Percentiles rank a stretch among this genome's conserved stretches.
Conservation (phyloP, 1,139 yeast genomes). For the Saccharomyces uvarum region DNA sequence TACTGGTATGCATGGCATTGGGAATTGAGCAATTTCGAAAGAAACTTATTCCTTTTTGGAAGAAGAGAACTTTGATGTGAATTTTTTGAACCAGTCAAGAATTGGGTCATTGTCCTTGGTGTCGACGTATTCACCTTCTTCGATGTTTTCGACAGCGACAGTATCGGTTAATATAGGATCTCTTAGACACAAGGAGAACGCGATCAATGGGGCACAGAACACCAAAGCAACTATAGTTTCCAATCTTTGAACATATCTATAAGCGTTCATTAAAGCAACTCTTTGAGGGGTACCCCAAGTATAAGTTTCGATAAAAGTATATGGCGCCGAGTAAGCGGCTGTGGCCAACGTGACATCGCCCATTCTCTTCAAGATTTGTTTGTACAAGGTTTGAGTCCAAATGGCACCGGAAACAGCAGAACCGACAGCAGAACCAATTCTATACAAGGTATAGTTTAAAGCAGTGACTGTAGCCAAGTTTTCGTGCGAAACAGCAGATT, state of each 20-base stretch:
- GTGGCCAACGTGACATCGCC: constrained; percentile 35
- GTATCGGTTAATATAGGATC: constrained; percentile 41
- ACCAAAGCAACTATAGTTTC: constrained; percentile 52
- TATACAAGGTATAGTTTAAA: constrained; percentile 46
- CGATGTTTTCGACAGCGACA: constrained; percentile 31
- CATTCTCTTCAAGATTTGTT: constrained; percentile 26
- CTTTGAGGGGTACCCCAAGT: constrained; percentile 59
- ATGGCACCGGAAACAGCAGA: constrained; percentile 51
- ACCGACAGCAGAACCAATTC: constrained; percentile 52
- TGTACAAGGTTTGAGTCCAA: constrained; percentile 47
- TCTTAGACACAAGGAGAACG: constrained; percentile 45
- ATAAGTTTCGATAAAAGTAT: constrained; percentile 39
- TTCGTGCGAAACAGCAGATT: constrained; percentile 54
- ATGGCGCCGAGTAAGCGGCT: constrained; percentile 49
- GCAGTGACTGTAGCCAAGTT: constrained; percentile 59
- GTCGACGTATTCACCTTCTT: constrained; percentile 35
- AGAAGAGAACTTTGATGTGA: not conserved
- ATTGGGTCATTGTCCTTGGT: constrained; percentile 38
- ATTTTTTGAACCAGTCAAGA: constrained; percentile 16
- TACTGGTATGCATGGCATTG: not conserved
- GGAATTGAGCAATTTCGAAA: not conserved
- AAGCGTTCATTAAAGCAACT: constrained; percentile 48
- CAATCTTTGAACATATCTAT: constrained; percentile 51
- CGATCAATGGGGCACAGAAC: constrained; percentile 47
- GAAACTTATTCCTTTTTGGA: not conserved